These are phyloP conservation scores for Scorias spongiosa DNA, from an alignment of 2,329 filamentous ascomycete genomes.

Conservation along the genomic window DNA sequence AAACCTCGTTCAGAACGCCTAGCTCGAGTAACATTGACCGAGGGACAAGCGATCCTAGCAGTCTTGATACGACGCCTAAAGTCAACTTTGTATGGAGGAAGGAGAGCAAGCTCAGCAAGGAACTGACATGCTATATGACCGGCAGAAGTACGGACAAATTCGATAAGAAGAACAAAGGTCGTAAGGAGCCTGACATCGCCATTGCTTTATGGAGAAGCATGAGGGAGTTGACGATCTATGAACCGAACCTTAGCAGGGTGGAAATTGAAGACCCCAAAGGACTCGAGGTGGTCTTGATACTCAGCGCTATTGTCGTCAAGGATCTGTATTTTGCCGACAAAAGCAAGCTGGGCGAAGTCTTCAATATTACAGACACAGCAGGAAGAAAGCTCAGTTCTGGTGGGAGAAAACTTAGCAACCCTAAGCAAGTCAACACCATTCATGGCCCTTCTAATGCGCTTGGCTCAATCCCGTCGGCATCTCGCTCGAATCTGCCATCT, in stretches of 20 bases:
- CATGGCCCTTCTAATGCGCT: slow-evolving; percentile 8
- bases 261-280: slow-evolving; percentile 92
- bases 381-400: slow-evolving; percentile 13
- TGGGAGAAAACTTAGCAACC: slow-evolving; percentile 13
- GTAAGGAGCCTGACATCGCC: slow-evolving; percentile 74
- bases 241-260: slow-evolving; percentile 78
- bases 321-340: slow-evolving; percentile 40
- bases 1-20: slow-evolving; percentile 67
- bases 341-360: slow-evolving; percentile 53
- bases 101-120: slow-evolving; percentile 71
- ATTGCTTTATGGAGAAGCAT: slow-evolving; percentile 70
- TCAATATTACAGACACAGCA: slow-evolving; percentile 49
- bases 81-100: slow-evolving; percentile 79
- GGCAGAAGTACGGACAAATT: slow-evolving; percentile 54
- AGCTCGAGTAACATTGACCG: slow-evolving; percentile 66
- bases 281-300: slow-evolving; percentile 62
- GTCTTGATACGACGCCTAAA: slow-evolving; percentile 44
- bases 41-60: slow-evolving; percentile 45
- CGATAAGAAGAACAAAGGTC: slow-evolving; percentile 57
- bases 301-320: slow-evolving; percentile 44
- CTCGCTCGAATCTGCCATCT: slow-evolving; percentile 3
- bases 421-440: slow-evolving; percentile 7
- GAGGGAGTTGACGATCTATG: slow-evolving; percentile 74
- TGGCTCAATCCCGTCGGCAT: neutral
- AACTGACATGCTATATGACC: slow-evolving; percentile 76